phyloP scores from a whole-genome alignment of 176 grass and related monocot genomes.

The Raddia distichophylla region DNA sequence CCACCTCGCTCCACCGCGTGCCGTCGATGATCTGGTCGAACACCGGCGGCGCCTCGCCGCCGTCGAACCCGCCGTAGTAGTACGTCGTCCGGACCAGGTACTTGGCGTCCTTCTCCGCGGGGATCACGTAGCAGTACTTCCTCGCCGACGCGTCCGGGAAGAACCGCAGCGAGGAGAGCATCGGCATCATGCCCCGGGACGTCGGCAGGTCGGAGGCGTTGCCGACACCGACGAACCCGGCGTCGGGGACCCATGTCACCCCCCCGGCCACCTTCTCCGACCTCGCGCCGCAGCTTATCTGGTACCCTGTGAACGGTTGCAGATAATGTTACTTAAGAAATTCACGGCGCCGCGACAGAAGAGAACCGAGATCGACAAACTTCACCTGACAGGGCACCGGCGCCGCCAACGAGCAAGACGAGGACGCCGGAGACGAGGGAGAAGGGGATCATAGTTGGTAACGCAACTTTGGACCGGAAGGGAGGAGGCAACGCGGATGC shows the following conservation, averaged over 20 bases:
- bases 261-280: conserved; percentile 25
- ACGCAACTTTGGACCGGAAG: conserved; percentile 13
- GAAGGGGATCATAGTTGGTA: conserved; percentile 39
- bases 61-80: conserved; percentile 87
- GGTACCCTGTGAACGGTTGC: conserved; percentile 42
- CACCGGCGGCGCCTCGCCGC: conserved; percentile 51
- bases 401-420: neutral
- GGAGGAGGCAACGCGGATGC: conserved; percentile 14
- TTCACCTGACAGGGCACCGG: conserved; percentile 32
- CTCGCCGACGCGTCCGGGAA: conserved; percentile 60
- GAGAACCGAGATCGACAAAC: neutral
- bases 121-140: conserved; percentile 82
- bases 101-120: conserved; percentile 37
- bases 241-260: conserved; percentile 65
- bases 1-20: conserved; percentile 73
- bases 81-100: conserved; percentile 83
- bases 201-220: conserved; percentile 14
- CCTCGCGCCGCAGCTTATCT: conserved; percentile 71
- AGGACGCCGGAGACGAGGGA: conserved; percentile 35
- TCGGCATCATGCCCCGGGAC: conserved; percentile 18
- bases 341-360: neutral
- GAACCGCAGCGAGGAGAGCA: conserved; percentile 66
- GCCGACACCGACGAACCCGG: conserved; percentile 53
- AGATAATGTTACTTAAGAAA: neutral
- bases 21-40: conserved; percentile 85